Base-by-base conservation (phyloP, 106 monocot species). In the Alisma plantagoaquatica region DNA sequence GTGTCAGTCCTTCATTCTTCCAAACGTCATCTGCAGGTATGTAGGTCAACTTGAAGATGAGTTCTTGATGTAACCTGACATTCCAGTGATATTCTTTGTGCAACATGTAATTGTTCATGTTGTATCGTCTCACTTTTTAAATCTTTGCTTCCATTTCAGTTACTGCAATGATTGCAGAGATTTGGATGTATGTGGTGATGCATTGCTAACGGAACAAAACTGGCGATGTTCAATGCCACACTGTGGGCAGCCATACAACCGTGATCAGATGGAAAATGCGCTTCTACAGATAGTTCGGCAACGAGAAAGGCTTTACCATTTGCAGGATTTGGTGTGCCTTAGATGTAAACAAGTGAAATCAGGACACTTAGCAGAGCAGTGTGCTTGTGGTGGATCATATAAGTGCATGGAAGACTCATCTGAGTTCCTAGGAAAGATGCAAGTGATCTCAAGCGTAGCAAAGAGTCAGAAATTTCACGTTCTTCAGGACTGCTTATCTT, bases 91-190 rank as follows among this genome's bases (percentile, higher is more conserved):
- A 7, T 38, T 38, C 35, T 14, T 7, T 38, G 35, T n/a, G 35
- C 35, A 38, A 7, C 35, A 7, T 38, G 9, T 38, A 6, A 6
- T 38, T 38, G 9, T 38, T 6, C 14, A 14, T 38, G 14, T 38
- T 14, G 6, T 38, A 38, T 38, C 14, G 6, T 38, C 35, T 7
- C 14, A 38, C 35, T 8, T 24, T 2, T 24, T 49, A 11, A 19
- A 23, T 24, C 17, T 49, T 5, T 49, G 49, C 24, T 38, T 38
- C 35, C 14, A 7, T 66, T 52, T 58, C 70, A 93, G 87, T 58
- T 93, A 87, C 46, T 96, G 96, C 69, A 96, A 96, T 38, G 96
- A 89, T 28, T 96, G 84, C 44, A 72, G 96, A n/a, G 96, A 96
- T 53, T 71, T 96, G 33, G 89, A 96, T 53, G 50, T 96, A 2